Base-by-base conservation (phyloP, 1,284 basidiomycete genomes). In the Ustilago hordei region DNA sequence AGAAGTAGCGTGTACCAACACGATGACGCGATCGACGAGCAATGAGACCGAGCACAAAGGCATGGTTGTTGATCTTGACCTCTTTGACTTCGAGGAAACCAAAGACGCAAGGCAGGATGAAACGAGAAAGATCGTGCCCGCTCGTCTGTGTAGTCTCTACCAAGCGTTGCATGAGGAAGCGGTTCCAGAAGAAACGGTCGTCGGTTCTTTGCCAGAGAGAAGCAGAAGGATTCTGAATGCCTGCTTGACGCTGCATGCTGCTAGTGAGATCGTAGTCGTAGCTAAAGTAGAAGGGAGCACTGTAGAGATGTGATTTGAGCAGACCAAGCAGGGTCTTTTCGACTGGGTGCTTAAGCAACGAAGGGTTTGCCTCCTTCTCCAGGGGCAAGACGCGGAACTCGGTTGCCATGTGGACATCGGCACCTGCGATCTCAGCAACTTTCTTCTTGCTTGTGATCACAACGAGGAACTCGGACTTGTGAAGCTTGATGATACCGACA, bases 121-220 rank as follows among this genome's bases (percentile, higher is more conserved):
- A 99, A 47, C 91, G 75, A 17, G 89, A 83, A 91, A 91, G 81
- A 93, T 90, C 94, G 95, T 79, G 34, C 12, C 54, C 55, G 32
- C 60, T 56, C 23, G 34, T 43, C 48, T 68, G 36, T 11, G 75
- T 59, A 50, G 55, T 69, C 55, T 63, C 58, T 63, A 86, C 77
- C 19, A 85, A 56, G 19, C 73, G 78, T 23, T 71, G 63, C 68
- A 80, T 75, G 41, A 85, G 87, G 75, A 88, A 93, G 90, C 91
- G 93, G 87, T 99, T 99, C 96, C 96, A 99, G 88, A 98, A 99
- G 88, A 99, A 99, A 75, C 96, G 90, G 83, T 97, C 94, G 81
- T 99, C 96, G 36, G 92, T 92, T 90, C 83, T 78, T 66, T 87
- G 80, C 92, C 91, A 95, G 75, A 92, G 88, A 32, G 90, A 89